Evolutionary conservation across 306 rosid species (phyloP), one percentile per base, ranked within the genome.

Genomic region (Quillaja saponaria): DNA sequence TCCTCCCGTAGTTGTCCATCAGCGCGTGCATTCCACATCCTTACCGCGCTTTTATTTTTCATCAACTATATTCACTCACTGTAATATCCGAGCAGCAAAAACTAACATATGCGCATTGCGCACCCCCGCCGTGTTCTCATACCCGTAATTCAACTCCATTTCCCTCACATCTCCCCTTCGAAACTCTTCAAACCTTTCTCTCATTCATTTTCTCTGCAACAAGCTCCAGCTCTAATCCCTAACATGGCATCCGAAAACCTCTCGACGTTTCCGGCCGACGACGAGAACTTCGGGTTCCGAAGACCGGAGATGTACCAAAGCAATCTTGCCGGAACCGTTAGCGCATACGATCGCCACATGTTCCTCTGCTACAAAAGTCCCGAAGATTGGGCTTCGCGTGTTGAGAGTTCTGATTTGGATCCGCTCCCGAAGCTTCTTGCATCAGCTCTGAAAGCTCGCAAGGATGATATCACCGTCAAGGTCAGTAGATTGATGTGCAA

Each of bases 321-420:
- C 35, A 86, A 48, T 12, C 92, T 86, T 19, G 80, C 85, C 8
- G 95, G 95, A 13, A 86, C 95, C 37, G 82, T 88, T 8, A 79
- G 67, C 13, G 59, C 86, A 9, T 88, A 92, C 83, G 90, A 80
- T 28, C 96, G 96, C 64, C 98, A 92, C 59, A 84, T 92, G 0
- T 92, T 92, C 70, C 87, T 86, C 40, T 88, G 98, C 66, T 86
- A 88, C 79, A 83, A 81, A 90, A 81, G 71, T 58, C 88, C 79
- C 53, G 77, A 31, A 63, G 52, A 41, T 34, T 92, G 98, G 98
- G 83, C 90, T 0, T 58, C 92, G 0, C 86, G 83, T 31, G 78
- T 92, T 7, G 98, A 88, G 66, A 82, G 75, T 55, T 79, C 90
- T 21, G 84, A 88, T 7, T 68, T 76, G 34, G 96, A 91, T 81